Percentiles rank a stretch among this genome's conserved stretches.
These are phyloP conservation scores for Periconia sp. DNA, from an alignment of 2,329 filamentous ascomycete genomes.

Conservation along the genomic window DNA sequence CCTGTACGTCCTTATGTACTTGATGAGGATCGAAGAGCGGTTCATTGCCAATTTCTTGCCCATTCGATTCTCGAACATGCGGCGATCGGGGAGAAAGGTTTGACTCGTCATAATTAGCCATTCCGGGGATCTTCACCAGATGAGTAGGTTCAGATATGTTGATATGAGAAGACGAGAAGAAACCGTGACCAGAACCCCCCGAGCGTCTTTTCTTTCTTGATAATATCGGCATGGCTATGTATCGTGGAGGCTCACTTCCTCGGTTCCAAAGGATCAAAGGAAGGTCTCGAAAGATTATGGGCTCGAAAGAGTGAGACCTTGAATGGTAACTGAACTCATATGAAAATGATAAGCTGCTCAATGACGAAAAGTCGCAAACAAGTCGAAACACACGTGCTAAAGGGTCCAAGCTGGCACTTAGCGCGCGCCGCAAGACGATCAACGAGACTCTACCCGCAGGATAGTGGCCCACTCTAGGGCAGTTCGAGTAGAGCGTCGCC, in stretches of 20 bases:
- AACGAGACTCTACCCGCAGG: slow-evolving; percentile 3
- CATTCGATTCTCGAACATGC: background rate
- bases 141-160: slow-evolving; percentile 23
- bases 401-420: slow-evolving; percentile 6
- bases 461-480: background rate
- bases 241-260: background rate
- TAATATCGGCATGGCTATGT: slow-evolving; percentile 24
- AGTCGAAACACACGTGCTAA: slow-evolving; percentile 23
- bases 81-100: background rate
- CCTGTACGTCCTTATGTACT: background rate
- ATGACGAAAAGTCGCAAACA: slow-evolving; percentile 20
- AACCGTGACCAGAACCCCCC: slow-evolving; percentile 19
- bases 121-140: slow-evolving; percentile 25
- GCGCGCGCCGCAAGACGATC: slow-evolving; percentile 6
- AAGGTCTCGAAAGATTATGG: background rate
- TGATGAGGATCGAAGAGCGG: background rate
- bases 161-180: slow-evolving; percentile 28
- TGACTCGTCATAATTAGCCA: slow-evolving; percentile 14
- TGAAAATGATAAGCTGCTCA: slow-evolving; percentile 8
- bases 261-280: background rate
- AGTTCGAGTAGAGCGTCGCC: slow-evolving; percentile 2
- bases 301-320: background rate
- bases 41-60: background rate
- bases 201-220: slow-evolving; percentile 33
- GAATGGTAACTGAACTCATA: background rate